Evolutionary conservation across 23 red algal genomes (phyloP), one percentile per base, ranked within the genome.

Genomic region (Gracilaria gracilis): DNA sequence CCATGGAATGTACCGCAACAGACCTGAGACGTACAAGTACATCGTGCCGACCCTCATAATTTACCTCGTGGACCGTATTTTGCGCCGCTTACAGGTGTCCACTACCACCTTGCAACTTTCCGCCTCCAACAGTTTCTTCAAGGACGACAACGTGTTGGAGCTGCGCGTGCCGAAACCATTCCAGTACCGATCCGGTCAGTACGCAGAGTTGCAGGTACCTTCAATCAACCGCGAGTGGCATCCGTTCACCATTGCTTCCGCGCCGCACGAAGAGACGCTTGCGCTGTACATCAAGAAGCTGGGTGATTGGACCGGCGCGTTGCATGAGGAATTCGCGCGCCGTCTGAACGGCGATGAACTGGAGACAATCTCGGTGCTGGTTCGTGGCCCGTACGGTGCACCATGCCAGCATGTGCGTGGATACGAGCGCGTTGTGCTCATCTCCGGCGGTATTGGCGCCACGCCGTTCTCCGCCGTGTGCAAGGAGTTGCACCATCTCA

Each of bases 211-310:
- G 28, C 67, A 87, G 27, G 82, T 96, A 23, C 95, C 95, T 23
- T 75, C 67, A 3, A 88, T 96, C 27, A 88, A 88, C 53, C 88
- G 69, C 17, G 87, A 91, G 79, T 96, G 84, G 83, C 95, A 96
- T 78, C 95, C 95, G 8, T 89, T 96, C 58, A 93, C 95, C 28
- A 96, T 96, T 79, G 95, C 95, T 36, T 84, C 75, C 12, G 95
- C 87, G 39, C 95, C 88, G 21, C 82, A 96, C 39, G 95, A 96
- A 14, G 50, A 85, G 49, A 76, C 83, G 17, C 71, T 92, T 8
- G 42, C 67, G 24, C 71, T 96, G 67, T 96, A 89, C 86, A 96
- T 96, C 81, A 91, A 92, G 51, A 77, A 73, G 32, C 57, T 84
- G 9, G 95, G 95, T 14, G 87, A 91, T 61, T 96, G 95, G 95